Conservation (phyloP, 179 eudicot species). For the Spergularia azorica region DNA sequence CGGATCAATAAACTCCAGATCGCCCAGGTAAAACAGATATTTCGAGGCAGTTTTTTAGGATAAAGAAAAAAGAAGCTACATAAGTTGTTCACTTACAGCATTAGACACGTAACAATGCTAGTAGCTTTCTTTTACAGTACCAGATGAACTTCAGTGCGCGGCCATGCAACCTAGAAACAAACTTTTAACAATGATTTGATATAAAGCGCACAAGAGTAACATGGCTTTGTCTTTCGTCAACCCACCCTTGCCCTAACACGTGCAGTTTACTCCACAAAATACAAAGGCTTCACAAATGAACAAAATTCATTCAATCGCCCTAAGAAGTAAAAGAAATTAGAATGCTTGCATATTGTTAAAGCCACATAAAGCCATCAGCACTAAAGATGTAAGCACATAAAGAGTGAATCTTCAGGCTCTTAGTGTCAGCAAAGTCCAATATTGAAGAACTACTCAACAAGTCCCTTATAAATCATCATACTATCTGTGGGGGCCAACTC, state of each 20-base stretch:
- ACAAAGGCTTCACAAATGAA: neutral
- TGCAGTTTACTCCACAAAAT: neutral
- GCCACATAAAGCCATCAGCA: constrained; percentile 7
- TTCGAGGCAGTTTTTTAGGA: neutral
- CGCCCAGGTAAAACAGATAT: neutral
- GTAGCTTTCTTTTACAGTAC: neutral
- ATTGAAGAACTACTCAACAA: neutral
- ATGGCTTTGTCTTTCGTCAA: neutral
- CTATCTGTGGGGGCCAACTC: neutral
- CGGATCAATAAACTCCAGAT: constrained; percentile 5
- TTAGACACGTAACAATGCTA: neutral
- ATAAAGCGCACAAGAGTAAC: neutral
- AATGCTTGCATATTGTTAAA: neutral
- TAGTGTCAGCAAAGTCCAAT: neutral
- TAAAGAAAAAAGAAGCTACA: neutral
- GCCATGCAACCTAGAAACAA: constrained; percentile 11
- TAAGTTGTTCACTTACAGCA: neutral
- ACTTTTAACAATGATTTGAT: neutral
- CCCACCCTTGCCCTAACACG: neutral
- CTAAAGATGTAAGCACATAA: neutral
- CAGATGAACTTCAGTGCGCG: neutral
- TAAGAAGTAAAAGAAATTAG: neutral
- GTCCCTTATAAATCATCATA: neutral
- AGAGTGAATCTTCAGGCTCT: neutral
- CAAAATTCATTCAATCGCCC: neutral